Percentiles rank a stretch among this genome's conserved stretches.
phyloP scores from a whole-genome alignment of 2,329 filamentous ascomycete species.

The Aspergillus fumigatus region DNA sequence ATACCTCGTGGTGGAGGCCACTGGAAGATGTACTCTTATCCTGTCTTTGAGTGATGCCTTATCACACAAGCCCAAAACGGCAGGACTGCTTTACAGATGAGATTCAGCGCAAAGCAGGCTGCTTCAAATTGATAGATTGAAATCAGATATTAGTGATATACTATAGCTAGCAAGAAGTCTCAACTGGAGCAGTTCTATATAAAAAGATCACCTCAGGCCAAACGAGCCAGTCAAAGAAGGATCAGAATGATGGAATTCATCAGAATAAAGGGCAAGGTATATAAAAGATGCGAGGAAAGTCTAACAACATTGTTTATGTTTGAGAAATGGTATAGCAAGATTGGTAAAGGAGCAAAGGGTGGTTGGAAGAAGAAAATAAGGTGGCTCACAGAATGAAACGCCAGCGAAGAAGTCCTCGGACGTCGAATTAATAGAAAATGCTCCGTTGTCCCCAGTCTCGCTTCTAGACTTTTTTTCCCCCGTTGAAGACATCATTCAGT shows the following conservation, averaged over 20 bases:
- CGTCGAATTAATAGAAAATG: conserved; percentile 19
- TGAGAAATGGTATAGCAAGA: conserved; percentile 7
- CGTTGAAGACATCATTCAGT: conserved; percentile 13
- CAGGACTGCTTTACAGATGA: too few relatives aligned
- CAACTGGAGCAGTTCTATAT: neutral
- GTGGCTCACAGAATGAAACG: conserved; percentile 23
- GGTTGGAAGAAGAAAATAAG: conserved; percentile 10
- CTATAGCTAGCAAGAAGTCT: neutral
- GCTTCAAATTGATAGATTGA: neutral
- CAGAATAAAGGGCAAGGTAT: neutral
- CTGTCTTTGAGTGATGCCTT: too few relatives aligned
- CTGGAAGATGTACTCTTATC: too few relatives aligned
- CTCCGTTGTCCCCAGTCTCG: conserved; percentile 15
- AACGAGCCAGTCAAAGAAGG: neutral
- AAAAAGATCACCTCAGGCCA: neutral
- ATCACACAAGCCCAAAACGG: too few relatives aligned
- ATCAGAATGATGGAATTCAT: neutral
- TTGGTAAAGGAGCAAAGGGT: conserved; percentile 4
- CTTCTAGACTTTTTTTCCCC: conserved; percentile 17
- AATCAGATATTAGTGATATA: neutral
- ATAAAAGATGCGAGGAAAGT: neutral
- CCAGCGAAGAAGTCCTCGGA: conserved; percentile 29
- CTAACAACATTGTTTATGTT: conserved; percentile 5
- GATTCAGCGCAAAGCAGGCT: neutral
- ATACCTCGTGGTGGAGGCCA: too few relatives aligned